Evolutionary conservation across 2,329 filamentous ascomycete species (phyloP), one percentile per base, ranked within the genome.

Genomic region (Didymella exigua): DNA sequence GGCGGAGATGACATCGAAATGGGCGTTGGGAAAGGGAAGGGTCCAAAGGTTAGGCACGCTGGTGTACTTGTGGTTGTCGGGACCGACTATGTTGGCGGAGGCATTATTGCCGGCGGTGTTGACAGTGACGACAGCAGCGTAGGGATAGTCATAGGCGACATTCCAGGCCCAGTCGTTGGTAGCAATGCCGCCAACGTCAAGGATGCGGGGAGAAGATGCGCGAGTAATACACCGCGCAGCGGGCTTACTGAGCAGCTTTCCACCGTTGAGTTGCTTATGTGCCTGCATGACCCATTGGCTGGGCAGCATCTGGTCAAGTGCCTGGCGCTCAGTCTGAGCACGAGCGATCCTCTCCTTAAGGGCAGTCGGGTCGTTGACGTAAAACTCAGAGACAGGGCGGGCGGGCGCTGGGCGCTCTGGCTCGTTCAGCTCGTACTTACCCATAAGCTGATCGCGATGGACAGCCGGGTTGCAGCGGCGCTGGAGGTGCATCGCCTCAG

Each of bases 151-250:
- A 43, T 90, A 82, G 0, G 95, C 92, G 54, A 91, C 89, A 71
- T 95, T 88, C 95, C 95, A 99, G 19, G 90, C 93, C 95, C 95
- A 99, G 75, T 96, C 92, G 71, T 91, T 93, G 13, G 89, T 86
- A 0, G 89, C 83, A 70, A 93, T 88, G 38, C 93, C 93, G 43
- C 90, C 92, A 29, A 97, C 86, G 71, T 98, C 93, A 23, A 98
- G 84, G 53, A 97, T 88, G 18, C 83, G 82, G 74, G 87, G 87
- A 49, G 84, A 82, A 21, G 82, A 82, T 62, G 89, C 84, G 46
- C 90, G 79, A n/a, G 74, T 72, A 42, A 78, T 66, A 38, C 71
- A 73, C 72, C 58, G 63, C 29, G 53, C 60, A 31, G 70, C 78
- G 70, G 48, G 81, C 81, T 43, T 84, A 53, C 82, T 82, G 29